A percentile compares a stretch with the other conserved stretches of the same genome.
phyloP scores from a whole-genome alignment of 169 alveolate species.

The Cryptosporidium sp. region DNA sequence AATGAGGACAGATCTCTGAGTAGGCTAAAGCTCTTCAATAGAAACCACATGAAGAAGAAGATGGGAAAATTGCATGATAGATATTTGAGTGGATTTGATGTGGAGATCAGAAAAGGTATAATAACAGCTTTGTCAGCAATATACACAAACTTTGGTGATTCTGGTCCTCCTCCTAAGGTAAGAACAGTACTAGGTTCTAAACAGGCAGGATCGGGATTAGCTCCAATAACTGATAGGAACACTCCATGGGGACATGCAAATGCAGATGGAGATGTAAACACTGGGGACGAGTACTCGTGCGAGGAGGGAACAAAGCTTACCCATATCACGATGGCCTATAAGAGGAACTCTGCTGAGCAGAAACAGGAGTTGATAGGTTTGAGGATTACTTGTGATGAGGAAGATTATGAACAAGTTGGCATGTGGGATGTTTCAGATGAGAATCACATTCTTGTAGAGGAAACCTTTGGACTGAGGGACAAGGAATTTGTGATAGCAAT shows the following conservation, averaged over 20 bases:
- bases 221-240: constrained; percentile 70
- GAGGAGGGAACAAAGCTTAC: constrained; percentile 66
- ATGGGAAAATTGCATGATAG: constrained; percentile 69
- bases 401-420: constrained; percentile 61
- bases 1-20: constrained; percentile 53
- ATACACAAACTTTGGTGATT: constrained; percentile 68
- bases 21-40: constrained; percentile 38
- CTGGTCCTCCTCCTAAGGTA: constrained; percentile 72
- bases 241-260: constrained; percentile 76
- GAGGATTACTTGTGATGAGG: constrained; percentile 51
- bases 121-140: constrained; percentile 65
- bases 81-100: constrained; percentile 57
- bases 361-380: constrained; percentile 20
- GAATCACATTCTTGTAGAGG: constrained; percentile 12
- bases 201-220: constrained; percentile 43
- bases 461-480: constrained; percentile 43
- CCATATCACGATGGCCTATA: constrained; percentile 33
- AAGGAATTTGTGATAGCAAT: constrained; percentile 40
- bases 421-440: constrained; percentile 19
- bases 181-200: constrained; percentile 41
- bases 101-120: constrained; percentile 40
- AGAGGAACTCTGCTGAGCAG: constrained; percentile 3
- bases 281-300: constrained; percentile 65
- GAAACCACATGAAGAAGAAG: constrained; percentile 52
- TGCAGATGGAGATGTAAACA: constrained; percentile 55